Evolutionary conservation across 495 filamentous ascomycete species (phyloP).

Genomic region (Penicillium atrosanguineum): DNA sequence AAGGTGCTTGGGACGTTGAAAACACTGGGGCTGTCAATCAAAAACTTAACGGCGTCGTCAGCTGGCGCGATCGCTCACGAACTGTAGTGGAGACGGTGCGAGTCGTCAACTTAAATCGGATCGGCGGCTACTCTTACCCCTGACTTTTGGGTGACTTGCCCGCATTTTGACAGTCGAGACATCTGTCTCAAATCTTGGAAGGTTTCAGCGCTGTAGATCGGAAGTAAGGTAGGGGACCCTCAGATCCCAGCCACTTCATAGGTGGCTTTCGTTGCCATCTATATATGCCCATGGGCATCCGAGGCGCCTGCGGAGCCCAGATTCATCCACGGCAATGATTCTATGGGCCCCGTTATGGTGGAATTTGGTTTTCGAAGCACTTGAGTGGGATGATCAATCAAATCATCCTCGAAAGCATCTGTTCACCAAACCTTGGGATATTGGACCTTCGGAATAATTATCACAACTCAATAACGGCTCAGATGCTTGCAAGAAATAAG

Average conservation of each 20-base stretch:
- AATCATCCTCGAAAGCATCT: background rate
- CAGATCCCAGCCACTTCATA: background rate
- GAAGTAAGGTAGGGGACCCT: conserved; percentile 5
- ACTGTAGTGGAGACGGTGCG: conserved; percentile 18
- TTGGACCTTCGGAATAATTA: too few species aligned
- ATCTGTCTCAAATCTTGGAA: background rate
- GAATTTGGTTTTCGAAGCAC: background rate
- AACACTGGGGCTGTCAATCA: background rate
- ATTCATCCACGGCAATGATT: background rate
- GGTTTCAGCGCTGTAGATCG: conserved; percentile 1
- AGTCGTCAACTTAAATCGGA: conserved; percentile 13
- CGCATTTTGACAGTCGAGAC: background rate
- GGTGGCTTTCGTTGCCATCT: background rate
- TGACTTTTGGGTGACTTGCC: background rate
- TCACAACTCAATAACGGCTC: too few species aligned
- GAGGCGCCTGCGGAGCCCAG: background rate
- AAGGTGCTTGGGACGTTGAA: background rate
- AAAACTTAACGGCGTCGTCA: conserved; percentile 20
- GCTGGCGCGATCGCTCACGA: conserved; percentile 13
- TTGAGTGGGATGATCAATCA: background rate
- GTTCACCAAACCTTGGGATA: background rate
- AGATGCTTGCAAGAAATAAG: background rate
- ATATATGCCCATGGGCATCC: background rate
- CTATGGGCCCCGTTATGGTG: background rate
- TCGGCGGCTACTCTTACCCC: conserved; percentile 8